Evolutionary conservation across 2,329 filamentous ascomycete species (phyloP).

Genomic region (Botrytis byssoidea): DNA sequence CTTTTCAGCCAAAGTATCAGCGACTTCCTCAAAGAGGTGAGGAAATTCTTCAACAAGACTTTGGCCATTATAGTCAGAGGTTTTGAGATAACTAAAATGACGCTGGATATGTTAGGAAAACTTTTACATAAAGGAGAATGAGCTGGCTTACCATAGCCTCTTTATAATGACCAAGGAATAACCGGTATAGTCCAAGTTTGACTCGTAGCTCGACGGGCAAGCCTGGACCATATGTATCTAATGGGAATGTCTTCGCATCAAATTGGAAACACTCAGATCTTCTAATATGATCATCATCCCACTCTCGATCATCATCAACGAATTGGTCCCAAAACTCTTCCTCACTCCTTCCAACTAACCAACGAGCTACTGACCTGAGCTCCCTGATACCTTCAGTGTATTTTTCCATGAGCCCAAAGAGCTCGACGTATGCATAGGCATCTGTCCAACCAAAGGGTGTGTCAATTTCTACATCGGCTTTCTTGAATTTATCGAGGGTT

Average conservation of each 20-base stretch:
- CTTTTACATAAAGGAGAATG: conserved; percentile 19
- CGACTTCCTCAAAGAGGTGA: conserved; percentile 75
- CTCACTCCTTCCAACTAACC: conserved; percentile 72
- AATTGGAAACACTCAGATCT: conserved; percentile 63
- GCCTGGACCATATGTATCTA: conserved; percentile 65
- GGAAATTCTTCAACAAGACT: conserved; percentile 62
- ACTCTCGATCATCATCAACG: conserved; percentile 79
- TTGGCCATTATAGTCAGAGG: conserved; percentile 51
- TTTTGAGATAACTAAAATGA: conserved; percentile 70
- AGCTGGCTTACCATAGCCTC: conserved; percentile 68
- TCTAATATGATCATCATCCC: conserved; percentile 72
- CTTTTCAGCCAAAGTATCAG: conserved; percentile 54
- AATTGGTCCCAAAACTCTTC: conserved; percentile 77
- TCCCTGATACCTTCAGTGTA: conserved; percentile 66
- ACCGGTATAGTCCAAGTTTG: conserved; percentile 80
- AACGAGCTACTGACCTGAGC: conserved; percentile 72
- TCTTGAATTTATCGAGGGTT: conserved; percentile 36
- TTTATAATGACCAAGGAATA: conserved; percentile 63
- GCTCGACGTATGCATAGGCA: conserved; percentile 79
- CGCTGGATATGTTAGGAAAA: conserved; percentile 43
- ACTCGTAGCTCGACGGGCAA: conserved; percentile 80
- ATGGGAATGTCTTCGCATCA: conserved; percentile 50
- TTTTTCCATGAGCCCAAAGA: conserved; percentile 65
- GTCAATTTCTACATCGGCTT: conserved; percentile 20
- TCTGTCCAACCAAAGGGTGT: conserved; percentile 65